phyloP scores from a whole-genome alignment of 176 grass and related monocot genomes.

The Thinopyrum elongatum region DNA sequence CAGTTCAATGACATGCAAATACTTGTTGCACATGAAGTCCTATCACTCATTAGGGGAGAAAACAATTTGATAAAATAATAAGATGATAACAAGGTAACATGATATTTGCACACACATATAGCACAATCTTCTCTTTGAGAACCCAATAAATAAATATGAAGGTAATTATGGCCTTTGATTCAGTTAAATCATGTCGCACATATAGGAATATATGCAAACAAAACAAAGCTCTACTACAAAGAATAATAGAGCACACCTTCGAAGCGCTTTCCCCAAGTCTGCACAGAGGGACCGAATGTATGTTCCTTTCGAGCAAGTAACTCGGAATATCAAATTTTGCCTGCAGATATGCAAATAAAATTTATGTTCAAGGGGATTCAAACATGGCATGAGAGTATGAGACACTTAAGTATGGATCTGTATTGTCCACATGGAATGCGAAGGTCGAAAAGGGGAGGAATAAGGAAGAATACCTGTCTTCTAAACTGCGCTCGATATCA shows the following conservation, averaged over 20 bases:
- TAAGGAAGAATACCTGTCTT: slow-evolving; percentile 60
- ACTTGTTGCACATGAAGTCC: background rate
- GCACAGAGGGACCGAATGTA: slow-evolving; percentile 93
- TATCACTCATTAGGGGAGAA: background rate
- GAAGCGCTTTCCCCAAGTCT: slow-evolving; percentile 90
- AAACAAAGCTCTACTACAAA: background rate
- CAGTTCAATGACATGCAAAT: background rate
- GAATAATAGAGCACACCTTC: slow-evolving; percentile 52
- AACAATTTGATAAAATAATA: background rate
- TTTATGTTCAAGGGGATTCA: background rate
- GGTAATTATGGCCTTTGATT: background rate
- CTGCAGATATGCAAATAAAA: slow-evolving; percentile 34
- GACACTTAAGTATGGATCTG: background rate
- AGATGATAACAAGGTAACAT: background rate
- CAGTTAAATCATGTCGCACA: background rate
- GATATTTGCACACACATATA: background rate
- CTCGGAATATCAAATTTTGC: slow-evolving; percentile 96
- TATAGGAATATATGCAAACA: background rate
- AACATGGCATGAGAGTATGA: background rate
- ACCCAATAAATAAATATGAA: background rate
- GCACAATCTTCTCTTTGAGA: slow-evolving; percentile 1
- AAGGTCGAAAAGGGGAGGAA: background rate
- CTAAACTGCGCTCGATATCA: slow-evolving; percentile 89
- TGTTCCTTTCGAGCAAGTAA: slow-evolving; percentile 97
- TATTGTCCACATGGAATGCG: background rate